These are phyloP conservation scores for Xerocomus amazonicus DNA, from an alignment of 1,284 basidiomycete genomes.

Conservation along the genomic window DNA sequence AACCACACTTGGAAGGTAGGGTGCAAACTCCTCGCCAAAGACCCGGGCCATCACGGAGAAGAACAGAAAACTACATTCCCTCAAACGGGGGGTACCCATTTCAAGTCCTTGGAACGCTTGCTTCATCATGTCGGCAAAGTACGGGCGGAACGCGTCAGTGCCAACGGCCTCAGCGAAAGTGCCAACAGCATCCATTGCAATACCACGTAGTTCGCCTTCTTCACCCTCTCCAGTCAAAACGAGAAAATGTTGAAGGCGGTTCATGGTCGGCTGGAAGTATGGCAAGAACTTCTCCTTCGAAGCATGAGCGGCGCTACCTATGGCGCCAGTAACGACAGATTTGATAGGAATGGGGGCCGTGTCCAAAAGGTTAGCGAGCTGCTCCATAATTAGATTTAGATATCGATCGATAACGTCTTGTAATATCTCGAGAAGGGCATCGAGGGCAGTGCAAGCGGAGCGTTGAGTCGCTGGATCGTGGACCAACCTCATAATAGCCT, in stretches of 20 bases:
- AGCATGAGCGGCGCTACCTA: constrained; percentile 98
- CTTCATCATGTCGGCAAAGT: constrained; percentile 95
- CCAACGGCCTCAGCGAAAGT: constrained; percentile 98
- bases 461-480: constrained; percentile 87
- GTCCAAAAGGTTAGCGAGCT: constrained; percentile 85
- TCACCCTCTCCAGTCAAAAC: constrained; percentile 81
- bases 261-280: constrained; percentile 94
- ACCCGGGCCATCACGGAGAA: constrained; percentile 98
- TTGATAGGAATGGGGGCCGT: constrained; percentile 86
- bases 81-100: constrained; percentile 82
- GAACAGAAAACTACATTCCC: constrained; percentile 98
- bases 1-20: constrained; percentile 84
- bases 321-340: constrained; percentile 95
- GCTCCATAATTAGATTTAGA: constrained; percentile 93
- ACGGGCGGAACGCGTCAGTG: constrained; percentile 90
- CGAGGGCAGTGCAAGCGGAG: constrained; percentile 92
- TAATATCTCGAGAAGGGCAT: constrained; percentile 94
- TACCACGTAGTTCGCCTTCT: constrained; percentile 93
- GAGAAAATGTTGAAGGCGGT: constrained; percentile 84
- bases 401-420: constrained; percentile 91
- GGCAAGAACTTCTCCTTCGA: constrained; percentile 90
- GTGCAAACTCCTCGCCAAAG: constrained; percentile 91
- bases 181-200: constrained; percentile 97
- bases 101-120: constrained; percentile 90
- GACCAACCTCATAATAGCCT: constrained; percentile 89